Base-by-base conservation (phyloP, 495 filamentous ascomycete species). In the Elaphomyces granulatus region DNA sequence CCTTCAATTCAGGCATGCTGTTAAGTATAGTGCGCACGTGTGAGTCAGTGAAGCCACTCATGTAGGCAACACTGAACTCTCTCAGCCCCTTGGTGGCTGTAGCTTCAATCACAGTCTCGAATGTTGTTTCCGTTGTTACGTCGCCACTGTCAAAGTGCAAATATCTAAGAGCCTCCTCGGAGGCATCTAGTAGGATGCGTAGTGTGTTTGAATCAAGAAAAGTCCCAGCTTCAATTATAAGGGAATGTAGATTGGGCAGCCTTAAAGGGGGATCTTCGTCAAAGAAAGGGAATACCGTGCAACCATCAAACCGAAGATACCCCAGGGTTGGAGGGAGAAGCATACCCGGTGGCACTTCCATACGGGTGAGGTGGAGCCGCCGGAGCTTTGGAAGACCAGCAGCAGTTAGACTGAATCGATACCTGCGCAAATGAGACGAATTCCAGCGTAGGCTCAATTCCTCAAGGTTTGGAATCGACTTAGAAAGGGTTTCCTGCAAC, bases 391-490 rank as follows among this genome's bases (percentile, higher is more conserved):
- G 45, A 36, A 50, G 41, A 16, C 38, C 40, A 8, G 30, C 7
- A 31, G 43, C 42, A 40, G 49, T 43, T 19, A 54, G 47, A 18
- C 37, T 35, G 8, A 52, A 43, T 12, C 31, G 38, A 23, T 52
- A 58, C 8, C 46, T 40, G 3, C 45, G n/a, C 14, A 51, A 50
- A 1, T 46, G 15, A 26, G 46, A 35, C 6, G 55, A 53, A n/a
- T 57, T 35, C 17, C 52, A 60, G 19, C 51, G 42, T 7, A 67
- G 47, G 9, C 52, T 44, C 2, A 67, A 36, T 35, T 66, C 62
- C 42, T 59, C 53, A 4, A 67, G 45, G 15, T 62, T 66, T 15
- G 58, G 53, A 32, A 62, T 54, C 1, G 42, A 14, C 12, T 49
- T 34, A 32, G 36, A 43, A 15, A n/a, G 8, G 10, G 4, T 15